Conservation (phyloP, 192 early-diverging fungal genomes). For the Backusella morwellensis region DNA sequence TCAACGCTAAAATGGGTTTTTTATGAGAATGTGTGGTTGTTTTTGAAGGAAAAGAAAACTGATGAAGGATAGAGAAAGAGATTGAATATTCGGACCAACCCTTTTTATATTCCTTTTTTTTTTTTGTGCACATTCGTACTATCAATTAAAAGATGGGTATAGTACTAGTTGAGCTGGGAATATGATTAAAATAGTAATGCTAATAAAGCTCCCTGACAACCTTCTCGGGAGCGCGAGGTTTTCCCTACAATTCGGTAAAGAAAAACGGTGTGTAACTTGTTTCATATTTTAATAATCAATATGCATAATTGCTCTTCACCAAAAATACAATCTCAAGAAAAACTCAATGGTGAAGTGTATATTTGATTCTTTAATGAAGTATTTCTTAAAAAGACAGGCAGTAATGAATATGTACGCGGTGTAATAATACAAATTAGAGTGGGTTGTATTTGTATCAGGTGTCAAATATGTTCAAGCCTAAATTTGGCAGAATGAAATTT, state of each 20-base stretch:
- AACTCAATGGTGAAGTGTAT: background rate
- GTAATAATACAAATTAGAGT: background rate
- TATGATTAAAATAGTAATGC: background rate
- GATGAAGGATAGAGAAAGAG: background rate
- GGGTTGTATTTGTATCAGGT: background rate
- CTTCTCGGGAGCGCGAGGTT: background rate
- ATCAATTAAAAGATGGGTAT: background rate
- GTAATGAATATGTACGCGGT: background rate
- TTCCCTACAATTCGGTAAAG: background rate
- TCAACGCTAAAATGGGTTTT: background rate
- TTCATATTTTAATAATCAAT: background rate
- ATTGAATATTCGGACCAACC: background rate
- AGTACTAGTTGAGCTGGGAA: background rate
- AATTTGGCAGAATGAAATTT: background rate
- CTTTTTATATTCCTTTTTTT: background rate
- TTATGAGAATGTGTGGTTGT: background rate
- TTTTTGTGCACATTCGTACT: background rate
- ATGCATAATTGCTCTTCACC: conserved; percentile 7
- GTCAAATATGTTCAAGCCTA: background rate
- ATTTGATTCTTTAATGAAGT: background rate
- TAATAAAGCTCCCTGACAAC: background rate
- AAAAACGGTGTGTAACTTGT: background rate
- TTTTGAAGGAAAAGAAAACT: background rate
- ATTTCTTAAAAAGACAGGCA: conserved; percentile 2
- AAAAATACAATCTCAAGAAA: background rate